Percentiles rank a stretch among this genome's conserved stretches.
Evolutionary conservation across 768 basidiomycete genomes (phyloP).

Genomic region (Porpolomopsis calyptriformis): DNA sequence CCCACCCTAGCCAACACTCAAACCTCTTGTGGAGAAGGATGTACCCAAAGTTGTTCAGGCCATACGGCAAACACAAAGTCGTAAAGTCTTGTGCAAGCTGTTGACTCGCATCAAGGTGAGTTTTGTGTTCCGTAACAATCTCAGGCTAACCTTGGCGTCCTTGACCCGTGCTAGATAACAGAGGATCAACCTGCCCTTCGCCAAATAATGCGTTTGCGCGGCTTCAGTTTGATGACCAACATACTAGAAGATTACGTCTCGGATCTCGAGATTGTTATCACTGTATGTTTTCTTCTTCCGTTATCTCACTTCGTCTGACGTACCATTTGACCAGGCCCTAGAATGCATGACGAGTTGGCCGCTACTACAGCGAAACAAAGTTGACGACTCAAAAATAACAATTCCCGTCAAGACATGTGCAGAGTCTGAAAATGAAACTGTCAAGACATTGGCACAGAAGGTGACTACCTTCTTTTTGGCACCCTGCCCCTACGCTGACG

Average conservation of each 20-base stretch:
- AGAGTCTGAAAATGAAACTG: slow-evolving; percentile 42
- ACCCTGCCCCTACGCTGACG: not conserved
- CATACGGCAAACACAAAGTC: slow-evolving; percentile 76
- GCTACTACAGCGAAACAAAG: slow-evolving; percentile 77
- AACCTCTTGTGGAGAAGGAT: slow-evolving; percentile 65
- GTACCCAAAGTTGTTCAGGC: slow-evolving; percentile 89
- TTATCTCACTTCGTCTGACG: not conserved
- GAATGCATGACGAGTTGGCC: slow-evolving; percentile 72
- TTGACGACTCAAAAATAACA: slow-evolving; percentile 67
- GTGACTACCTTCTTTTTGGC: slow-evolving; percentile 27
- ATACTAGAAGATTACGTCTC: slow-evolving; percentile 65
- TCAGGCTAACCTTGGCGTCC: not conserved
- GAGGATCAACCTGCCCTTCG: slow-evolving; percentile 68
- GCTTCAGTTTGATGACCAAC: slow-evolving; percentile 85
- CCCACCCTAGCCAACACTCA: slow-evolving; percentile 76
- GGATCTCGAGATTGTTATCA: slow-evolving; percentile 59
- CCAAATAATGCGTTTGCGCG: slow-evolving; percentile 85
- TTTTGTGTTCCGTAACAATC: not conserved
- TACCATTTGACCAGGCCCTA: slow-evolving; percentile 34
- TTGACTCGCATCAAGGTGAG: slow-evolving; percentile 75
- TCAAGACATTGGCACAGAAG: slow-evolving; percentile 52
- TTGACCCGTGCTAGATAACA: slow-evolving; percentile 54
- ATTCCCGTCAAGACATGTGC: slow-evolving; percentile 47
- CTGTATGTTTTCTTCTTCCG: slow-evolving; percentile 37
- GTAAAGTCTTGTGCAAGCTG: slow-evolving; percentile 71